These are phyloP conservation scores for Suhomyces sp. DNA, from an alignment of 805 yeast genomes.

Conservation along the genomic window DNA sequence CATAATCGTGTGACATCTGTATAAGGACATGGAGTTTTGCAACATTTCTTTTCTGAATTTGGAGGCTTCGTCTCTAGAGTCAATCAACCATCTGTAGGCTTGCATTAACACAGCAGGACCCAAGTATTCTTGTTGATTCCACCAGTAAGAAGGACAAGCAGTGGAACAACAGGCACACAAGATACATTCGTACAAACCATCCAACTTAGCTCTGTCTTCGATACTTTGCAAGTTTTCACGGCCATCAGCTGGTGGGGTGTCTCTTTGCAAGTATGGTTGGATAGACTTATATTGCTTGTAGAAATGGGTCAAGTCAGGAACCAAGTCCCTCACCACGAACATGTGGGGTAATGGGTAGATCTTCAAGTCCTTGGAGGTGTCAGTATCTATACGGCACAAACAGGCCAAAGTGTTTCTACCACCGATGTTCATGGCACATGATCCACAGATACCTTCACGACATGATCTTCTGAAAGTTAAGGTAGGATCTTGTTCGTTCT, in stretches of 20 bases:
- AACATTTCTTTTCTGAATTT: conserved; percentile 79
- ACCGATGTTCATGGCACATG: conserved; percentile 99
- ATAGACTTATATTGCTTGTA: conserved; percentile 98
- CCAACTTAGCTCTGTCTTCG: conserved; percentile 92
- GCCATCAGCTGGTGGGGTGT: conserved; percentile 79
- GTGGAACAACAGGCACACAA: conserved; percentile 99
- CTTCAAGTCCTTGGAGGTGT: conserved; percentile 70
- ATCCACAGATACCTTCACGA: conserved; percentile 99
- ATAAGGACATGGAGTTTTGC: conserved; percentile 94
- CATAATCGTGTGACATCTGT: conserved; percentile 99
- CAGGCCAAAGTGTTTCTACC: conserved; percentile 97
- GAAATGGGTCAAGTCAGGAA: conserved; percentile 96
- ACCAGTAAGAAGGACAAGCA: conserved; percentile 99
- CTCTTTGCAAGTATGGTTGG: conserved; percentile 93
- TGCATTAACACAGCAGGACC: conserved; percentile 99
- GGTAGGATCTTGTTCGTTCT: conserved; percentile 94
- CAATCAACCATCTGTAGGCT: conserved; percentile 98
- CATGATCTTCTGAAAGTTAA: conserved; percentile 97
- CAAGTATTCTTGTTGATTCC: conserved; percentile 98
- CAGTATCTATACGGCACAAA: conserved; percentile 87
- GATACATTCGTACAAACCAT: conserved; percentile 96
- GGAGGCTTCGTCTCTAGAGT: conserved; percentile 92
- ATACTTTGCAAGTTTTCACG: conserved; percentile 88
- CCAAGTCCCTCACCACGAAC: conserved; percentile 95
- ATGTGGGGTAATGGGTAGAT: conserved; percentile 97